Base-by-base conservation (phyloP, 2,329 filamentous ascomycete genomes). In the Fusarium sp. region DNA sequence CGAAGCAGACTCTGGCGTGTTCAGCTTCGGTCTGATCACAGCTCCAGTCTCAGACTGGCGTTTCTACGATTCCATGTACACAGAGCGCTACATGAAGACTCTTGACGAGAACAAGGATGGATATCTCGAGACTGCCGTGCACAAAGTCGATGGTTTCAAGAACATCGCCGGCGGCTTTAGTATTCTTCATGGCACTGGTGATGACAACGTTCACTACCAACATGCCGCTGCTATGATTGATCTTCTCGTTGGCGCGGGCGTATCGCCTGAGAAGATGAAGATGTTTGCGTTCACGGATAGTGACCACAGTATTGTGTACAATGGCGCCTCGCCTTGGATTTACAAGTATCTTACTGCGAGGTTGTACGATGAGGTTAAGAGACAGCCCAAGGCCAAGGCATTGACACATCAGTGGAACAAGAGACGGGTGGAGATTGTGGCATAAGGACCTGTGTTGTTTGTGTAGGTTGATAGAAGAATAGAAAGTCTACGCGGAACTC, bases 181-280 rank as follows among this genome's bases (percentile, higher is more conserved):
- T 10, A 84, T 93, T 47, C 86, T 91, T 68, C 91, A 93, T 75
- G 91, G 91, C 1, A 89, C 89, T 0, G 91, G 90, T 1, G 91
- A 93, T 70, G 91, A 93, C 74, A 93, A 93, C 57, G 91, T 93
- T 20, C 91, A 93, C 76, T 92, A 91, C 78, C 91, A 93, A 81
- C 89, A 93, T 69, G 76, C 87, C 0, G 91, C 90, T 0, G 89
- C 87, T 2, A 79, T 93, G 38, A 81, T 90, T 0, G 90, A 93
- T 73, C 78, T 90, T 28, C 80, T 93, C 1, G 88, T 92, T 36
- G 86, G 86, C 1, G 86, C 81, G 1, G 87, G 87, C 0, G 89
- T 93, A 1, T 85, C 86, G 1, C 89, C 90, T 0, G 83, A 86
- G 64, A 90, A 91, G 83, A 84, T 93, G 84, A 85, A 89, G 77